A percentile compares a stretch with the other conserved stretches of the same genome.
phyloP scores from a whole-genome alignment of 2,329 filamentous ascomycete genomes.

The Stemphylium beticola region DNA sequence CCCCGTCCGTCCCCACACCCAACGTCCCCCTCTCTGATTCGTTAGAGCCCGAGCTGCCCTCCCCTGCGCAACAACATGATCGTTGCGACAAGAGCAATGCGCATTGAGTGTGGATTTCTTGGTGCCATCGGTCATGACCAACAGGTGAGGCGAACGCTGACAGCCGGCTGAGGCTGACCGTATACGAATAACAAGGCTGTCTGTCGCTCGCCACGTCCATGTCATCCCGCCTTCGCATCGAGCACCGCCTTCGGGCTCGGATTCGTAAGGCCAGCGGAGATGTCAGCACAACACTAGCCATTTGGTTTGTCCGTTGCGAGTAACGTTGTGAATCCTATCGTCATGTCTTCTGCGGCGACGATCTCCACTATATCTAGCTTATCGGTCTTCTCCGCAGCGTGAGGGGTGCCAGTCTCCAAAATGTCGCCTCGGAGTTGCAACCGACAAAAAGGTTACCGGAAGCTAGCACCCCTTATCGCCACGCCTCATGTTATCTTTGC shows the following conservation, averaged over 20 bases:
- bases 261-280: neutral
- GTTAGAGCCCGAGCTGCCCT: slow-evolving; percentile 1
- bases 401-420: neutral
- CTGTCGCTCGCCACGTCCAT: neutral
- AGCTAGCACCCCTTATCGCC: neutral
- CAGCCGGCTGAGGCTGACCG: neutral
- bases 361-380: neutral
- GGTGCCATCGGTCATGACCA: neutral
- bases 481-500: neutral
- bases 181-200: neutral
- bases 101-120: slow-evolving; percentile 1
- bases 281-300: neutral
- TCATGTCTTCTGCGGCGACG: neutral
- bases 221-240: slow-evolving; percentile 1
- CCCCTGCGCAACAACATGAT: slow-evolving; percentile 4
- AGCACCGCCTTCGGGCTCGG: neutral
- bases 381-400: slow-evolving; percentile 4
- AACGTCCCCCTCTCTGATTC: slow-evolving; percentile 12
- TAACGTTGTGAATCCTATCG: neutral
- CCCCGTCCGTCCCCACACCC: slow-evolving; percentile 5
- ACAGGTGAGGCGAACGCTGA: neutral
- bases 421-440: neutral
- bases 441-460: neutral
- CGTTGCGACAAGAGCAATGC: slow-evolving; percentile 7
- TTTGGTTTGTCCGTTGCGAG: slow-evolving; percentile 1